phyloP scores from a whole-genome alignment of 1,284 basidiomycete species.

The Tilletiopsis washingtonensis region DNA sequence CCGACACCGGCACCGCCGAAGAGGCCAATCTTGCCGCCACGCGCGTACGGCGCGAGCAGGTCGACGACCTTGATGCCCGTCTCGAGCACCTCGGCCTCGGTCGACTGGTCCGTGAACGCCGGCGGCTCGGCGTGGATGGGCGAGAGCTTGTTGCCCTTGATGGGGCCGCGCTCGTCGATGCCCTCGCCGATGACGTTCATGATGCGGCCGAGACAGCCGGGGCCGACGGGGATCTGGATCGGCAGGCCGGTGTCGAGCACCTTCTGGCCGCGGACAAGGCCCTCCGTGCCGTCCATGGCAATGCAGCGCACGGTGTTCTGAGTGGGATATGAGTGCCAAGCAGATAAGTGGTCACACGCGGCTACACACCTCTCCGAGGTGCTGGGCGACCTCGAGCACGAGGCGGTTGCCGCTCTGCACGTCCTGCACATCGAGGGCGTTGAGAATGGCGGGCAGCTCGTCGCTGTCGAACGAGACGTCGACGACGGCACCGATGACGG shows the following conservation, averaged over 20 bases:
- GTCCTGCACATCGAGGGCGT: constrained; percentile 92
- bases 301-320: too few species aligned
- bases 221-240: constrained; percentile 92
- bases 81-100: constrained; percentile 93
- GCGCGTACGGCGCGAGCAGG: constrained; percentile 95
- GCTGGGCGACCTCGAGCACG: constrained; percentile 61
- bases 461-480: constrained; percentile 67
- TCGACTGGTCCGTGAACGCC: constrained; percentile 94
- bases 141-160: constrained; percentile 70
- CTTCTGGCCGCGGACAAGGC: constrained; percentile 97
- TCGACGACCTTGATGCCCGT: constrained; percentile 99
- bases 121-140: constrained; percentile 97
- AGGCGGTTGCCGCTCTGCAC: constrained; percentile 64
- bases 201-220: constrained; percentile 89
- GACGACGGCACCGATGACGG: constrained; percentile 70
- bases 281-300: constrained; percentile 82
- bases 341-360: background rate
- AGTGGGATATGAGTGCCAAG: too few species aligned
- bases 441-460: constrained; percentile 88
- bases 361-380: constrained; percentile 68
- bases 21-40: constrained; percentile 99
- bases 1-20: constrained; percentile 99
- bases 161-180: constrained; percentile 97
- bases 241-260: constrained; percentile 93
- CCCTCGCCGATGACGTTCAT: constrained; percentile 99